Evolutionary conservation across 257 asterid genomes (phyloP), one percentile per base, ranked within the genome.

Genomic region (Solanum arcanum): DNA sequence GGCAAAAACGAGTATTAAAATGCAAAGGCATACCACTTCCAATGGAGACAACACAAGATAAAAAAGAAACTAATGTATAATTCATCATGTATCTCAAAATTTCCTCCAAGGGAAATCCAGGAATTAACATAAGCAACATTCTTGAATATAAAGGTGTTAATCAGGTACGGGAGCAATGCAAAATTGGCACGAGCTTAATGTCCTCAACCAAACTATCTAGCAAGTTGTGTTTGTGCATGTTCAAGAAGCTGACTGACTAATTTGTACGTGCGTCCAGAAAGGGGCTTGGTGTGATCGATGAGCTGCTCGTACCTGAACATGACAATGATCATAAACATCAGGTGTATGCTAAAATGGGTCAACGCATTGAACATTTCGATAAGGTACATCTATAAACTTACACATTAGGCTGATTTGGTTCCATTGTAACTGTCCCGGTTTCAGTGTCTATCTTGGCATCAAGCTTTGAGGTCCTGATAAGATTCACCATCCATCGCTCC

Each of bases 401-500:
- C 99, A 97, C 99, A 83, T 95, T 92, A 42, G 97, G 92, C 27
- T 95, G 93, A 86, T 86, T 94, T 13, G 96, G 98, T 87, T 97
- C 99, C 98, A 97, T 97, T 23, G 93, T 29, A 49, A 97, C 92
- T 49, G 98, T 94, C 90, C 98, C 98, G 1, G 94, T 87, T 84
- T 93, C 66, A 0, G 98, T 90, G 88, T 97, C 98, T 2, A 97
- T 94, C 92, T 97, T 96, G 4, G 99, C 99, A 70, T 96, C 99
- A 44, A 96, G 98, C 92, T 97, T 97, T 5, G 99, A 97, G 89
- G 99, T 95, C 96, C 96, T 92, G 31, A 97, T 93, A 62, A 97
- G 99, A 90, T 94, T 94, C 88, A 95, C 95, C 33, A 97, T 92
- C 99, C 99, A 97, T 86, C 97, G 92, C 91, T 96, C 99, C 3